Base-by-base conservation (phyloP, 179 eudicot genomes). In the Corrigiola litoralis region DNA sequence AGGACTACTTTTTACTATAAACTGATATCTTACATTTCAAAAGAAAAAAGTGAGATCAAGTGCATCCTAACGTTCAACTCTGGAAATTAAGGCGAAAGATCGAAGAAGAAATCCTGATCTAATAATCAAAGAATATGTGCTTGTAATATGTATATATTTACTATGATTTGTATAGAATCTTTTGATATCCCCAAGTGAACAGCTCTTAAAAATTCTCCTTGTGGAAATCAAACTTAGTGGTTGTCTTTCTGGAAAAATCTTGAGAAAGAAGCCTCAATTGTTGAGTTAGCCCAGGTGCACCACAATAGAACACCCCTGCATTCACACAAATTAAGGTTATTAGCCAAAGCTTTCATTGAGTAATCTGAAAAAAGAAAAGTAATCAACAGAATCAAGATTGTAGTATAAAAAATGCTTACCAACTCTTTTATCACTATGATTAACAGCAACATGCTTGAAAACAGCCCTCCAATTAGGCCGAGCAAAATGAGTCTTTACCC, bases 381-480 rank as follows among this genome's bases (percentile, higher is more conserved):
- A 28, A n/a, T n/a, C n/a, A n/a, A n/a, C n/a, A n/a, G n/a, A n/a
- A n/a, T n/a, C n/a, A n/a, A n/a, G n/a, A n/a, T 2, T 10, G 23
- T 11, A 52, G 24, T 7, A 33, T 38, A 23, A 29, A 23, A 38
- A 67, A 67, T 50, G 56, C 86, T 79, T 70, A 84, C 88, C 84
- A 58, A 84, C 88, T 66, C 77, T 66, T 66, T 79, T 66, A 14
- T 79, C 58, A 8, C 61, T 7, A 49, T 82, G 82, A 27, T 84
- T 84, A 6, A 74, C 62, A n/a, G 88, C 86, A 25, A 82, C 82
- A 44, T 67, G 86, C 75, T 84, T 75, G 74, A 71, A 82, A 24
- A 84, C 84, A 12, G 81, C 58, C 27, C 85, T 79, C 84, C 88
- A 81, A 38, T 84, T 81, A 24, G 88, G 88, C 68, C 79, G 66